phyloP scores from a whole-genome alignment of 169 alveolate genomes.

The Babesia divergens region DNA sequence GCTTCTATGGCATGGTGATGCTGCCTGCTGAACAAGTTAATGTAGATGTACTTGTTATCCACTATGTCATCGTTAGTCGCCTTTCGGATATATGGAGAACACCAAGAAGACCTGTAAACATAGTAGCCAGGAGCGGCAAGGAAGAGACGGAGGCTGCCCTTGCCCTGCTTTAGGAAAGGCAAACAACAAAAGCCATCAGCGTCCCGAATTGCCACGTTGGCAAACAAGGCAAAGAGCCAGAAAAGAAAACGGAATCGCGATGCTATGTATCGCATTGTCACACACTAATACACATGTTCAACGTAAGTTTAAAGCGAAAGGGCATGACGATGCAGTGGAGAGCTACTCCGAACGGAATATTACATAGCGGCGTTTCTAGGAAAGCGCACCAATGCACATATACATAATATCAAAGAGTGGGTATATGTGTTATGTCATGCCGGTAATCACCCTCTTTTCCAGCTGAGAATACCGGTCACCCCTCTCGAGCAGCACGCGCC shows the following conservation, averaged over 20 bases:
- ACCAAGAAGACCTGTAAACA: background rate
- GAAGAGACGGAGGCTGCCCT: constrained; percentile 6
- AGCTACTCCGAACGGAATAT: too few species aligned
- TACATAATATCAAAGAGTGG: too few species aligned
- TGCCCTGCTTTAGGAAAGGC: background rate
- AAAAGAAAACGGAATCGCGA: background rate
- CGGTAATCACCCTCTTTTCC: background rate
- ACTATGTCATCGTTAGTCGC: constrained; percentile 57
- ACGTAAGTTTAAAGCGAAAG: background rate
- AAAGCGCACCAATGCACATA: too few species aligned
- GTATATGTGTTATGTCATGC: background rate
- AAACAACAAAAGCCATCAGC: background rate
- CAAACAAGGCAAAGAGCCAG: background rate
- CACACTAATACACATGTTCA: background rate
- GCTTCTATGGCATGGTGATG: constrained; percentile 36
- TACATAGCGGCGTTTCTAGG: too few species aligned
- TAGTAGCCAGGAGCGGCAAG: background rate
- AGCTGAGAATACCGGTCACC: constrained; percentile 17
- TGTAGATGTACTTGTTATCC: constrained; percentile 18
- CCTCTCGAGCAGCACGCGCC: constrained; percentile 13
- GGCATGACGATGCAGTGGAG: too few species aligned
- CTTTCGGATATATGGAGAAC: background rate
- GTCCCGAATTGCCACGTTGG: background rate
- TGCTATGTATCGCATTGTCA: background rate
- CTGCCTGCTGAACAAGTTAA: constrained; percentile 41